Evolutionary conservation across 2,329 filamentous ascomycete species (phyloP).

Genomic region (Paecilomyces formosus): DNA sequence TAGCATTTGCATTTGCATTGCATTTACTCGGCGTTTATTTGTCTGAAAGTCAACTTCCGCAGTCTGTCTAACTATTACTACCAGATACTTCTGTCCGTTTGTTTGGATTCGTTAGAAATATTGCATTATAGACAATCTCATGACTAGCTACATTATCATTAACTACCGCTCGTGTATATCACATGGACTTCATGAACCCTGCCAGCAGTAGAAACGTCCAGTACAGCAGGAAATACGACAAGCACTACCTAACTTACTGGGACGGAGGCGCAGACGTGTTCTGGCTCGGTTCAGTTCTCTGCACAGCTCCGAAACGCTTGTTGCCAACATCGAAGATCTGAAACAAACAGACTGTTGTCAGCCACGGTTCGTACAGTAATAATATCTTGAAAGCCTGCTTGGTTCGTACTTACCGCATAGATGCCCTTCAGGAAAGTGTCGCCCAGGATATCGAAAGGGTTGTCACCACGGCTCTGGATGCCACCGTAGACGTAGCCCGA

Average conservation of each 20-base stretch:
- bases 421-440: not conserved
- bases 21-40: not conserved
- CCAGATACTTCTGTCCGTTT: not conserved
- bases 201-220: not conserved
- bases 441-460: slow-evolving; percentile 57
- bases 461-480: slow-evolving; percentile 55
- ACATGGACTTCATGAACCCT: not conserved
- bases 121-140: not conserved
- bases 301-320: not conserved
- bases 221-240: not conserved
- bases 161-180: not conserved
- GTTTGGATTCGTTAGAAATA: not conserved
- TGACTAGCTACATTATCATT: not conserved
- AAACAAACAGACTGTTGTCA: not conserved
- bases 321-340: not conserved
- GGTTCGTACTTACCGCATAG: slow-evolving; percentile 1
- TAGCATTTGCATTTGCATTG: not conserved
- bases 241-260: slow-evolving; percentile 30
- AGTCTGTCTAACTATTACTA: not conserved
- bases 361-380: not conserved
- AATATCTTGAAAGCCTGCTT: not conserved
- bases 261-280: not conserved
- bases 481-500: slow-evolving; percentile 55
- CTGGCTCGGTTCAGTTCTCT: not conserved
- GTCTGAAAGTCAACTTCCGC: not conserved